Base-by-base conservation (phyloP, 768 basidiomycete genomes). In the Candolleomyces aberdarensis region DNA sequence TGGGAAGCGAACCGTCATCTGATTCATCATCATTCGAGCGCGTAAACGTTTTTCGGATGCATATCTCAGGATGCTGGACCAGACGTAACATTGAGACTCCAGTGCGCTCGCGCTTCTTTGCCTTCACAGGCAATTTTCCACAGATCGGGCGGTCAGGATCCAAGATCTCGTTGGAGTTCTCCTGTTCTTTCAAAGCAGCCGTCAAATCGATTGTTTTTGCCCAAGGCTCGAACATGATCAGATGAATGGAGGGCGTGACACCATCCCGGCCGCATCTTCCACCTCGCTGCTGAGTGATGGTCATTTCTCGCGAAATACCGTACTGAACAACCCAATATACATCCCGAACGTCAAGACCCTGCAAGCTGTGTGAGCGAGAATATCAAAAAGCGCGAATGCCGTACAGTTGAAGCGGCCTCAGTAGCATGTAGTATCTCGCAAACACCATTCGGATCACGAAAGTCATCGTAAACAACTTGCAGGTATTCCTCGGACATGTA, bases 401-500 rank as follows among this genome's bases (percentile, higher is more conserved):
- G 8, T 31, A 54, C 52, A 17, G 52, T 54, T 9, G 66, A 69
- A 31, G 65, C 31, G 1, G 60, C 60, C 10, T 60, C 59, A 0
- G 67, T 69, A 3, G 64, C 49, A 0, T 64, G 56, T 2, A 69
- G 13, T 22, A 66, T 62, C 5, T 51, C 48, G 41, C 67, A 69
- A 1, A 19, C 47, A 3, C 66, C 66, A 44, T 57, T 52, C 9
- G 57, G 39, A 17, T 41, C 29, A 6, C 56, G 39, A 55, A 67
- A 69, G 8, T 60, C 64, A 10, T 66, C 32, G 31, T 69, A 70
- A 0, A 63, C 66, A 4, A 58, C 11, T n/a, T 69, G 19, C 0
- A 73, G 63, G 36, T 74, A 75, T 9, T 60, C 52, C 10, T 62
- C 46, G 0, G 72, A 74, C 73, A 75, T 75, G 1, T 47, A 41